These are phyloP conservation scores for Lanmaoa pseudosensibilis DNA, from an alignment of 768 basidiomycete genomes.

Conservation along the genomic window DNA sequence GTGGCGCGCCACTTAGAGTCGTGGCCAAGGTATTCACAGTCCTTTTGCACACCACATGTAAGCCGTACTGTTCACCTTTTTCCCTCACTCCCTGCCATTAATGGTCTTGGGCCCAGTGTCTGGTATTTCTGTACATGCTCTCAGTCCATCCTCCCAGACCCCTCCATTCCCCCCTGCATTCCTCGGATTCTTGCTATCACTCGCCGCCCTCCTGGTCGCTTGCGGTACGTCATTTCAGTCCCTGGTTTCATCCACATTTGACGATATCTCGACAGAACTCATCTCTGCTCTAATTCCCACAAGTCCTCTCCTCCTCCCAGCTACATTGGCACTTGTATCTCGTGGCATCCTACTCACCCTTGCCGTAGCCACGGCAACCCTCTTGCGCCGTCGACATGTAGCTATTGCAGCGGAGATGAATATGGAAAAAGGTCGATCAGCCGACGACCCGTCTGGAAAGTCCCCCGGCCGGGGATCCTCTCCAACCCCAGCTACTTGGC, in stretches of 20 bases:
- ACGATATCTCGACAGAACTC: constrained; percentile 18
- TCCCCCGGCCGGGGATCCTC: constrained; percentile 26
- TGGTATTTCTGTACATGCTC: constrained; percentile 26
- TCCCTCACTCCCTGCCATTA: background rate
- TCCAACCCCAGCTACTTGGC: constrained; percentile 33
- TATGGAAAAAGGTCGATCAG: constrained; percentile 16
- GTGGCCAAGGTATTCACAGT: constrained; percentile 16
- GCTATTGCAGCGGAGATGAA: background rate
- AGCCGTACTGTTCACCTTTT: background rate
- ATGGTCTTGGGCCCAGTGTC: constrained; percentile 21
- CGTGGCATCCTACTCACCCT: constrained; percentile 22
- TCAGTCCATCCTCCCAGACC: constrained; percentile 7
- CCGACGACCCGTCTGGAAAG: constrained; percentile 2
- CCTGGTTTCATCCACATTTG: background rate
- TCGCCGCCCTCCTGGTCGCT: constrained; percentile 23
- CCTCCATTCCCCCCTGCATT: constrained; percentile 7
- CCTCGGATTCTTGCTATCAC: constrained; percentile 15
- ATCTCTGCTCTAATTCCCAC: constrained; percentile 26
- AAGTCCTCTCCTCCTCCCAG: constrained; percentile 27
- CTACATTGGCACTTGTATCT: constrained; percentile 24
- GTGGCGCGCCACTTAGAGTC: constrained; percentile 13
- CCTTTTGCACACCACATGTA: constrained; percentile 27
- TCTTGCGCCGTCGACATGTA: constrained; percentile 2
- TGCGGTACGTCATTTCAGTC: constrained; percentile 25
- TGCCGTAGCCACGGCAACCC: constrained; percentile 7